A percentile compares a stretch with the other conserved stretches of the same genome.
These are phyloP conservation scores for Phytopythium cucurbitacearum DNA, from an alignment of 352 stramenopile species.

Conservation along the genomic window DNA sequence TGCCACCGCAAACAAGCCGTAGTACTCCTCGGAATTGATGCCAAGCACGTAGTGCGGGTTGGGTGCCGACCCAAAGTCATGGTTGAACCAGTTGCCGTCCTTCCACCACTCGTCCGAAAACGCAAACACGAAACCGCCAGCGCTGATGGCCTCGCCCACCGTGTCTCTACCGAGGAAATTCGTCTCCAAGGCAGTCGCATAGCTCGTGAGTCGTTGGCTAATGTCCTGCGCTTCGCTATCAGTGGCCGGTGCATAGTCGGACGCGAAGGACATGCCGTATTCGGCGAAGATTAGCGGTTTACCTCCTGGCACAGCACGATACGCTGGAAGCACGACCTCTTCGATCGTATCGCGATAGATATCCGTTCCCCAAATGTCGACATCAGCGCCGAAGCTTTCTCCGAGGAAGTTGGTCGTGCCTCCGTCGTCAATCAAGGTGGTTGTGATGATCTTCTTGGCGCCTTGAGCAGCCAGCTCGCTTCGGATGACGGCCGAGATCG, in stretches of 20 bases:
- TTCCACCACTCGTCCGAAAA: constrained; percentile 46
- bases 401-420: constrained; percentile 19
- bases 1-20: constrained; percentile 16
- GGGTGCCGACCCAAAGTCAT: constrained; percentile 18
- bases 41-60: constrained; percentile 25
- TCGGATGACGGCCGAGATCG: constrained; percentile 19
- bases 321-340: constrained; percentile 20
- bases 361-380: constrained; percentile 35
- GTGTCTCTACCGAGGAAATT: constrained; percentile 24
- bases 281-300: constrained; percentile 29
- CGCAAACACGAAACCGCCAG: constrained; percentile 31
- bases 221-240: constrained; percentile 11
- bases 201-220: constrained; percentile 3
- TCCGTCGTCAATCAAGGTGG: constrained; percentile 34
- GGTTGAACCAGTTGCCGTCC: constrained; percentile 15
- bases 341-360: constrained; percentile 29
- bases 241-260: constrained; percentile 11
- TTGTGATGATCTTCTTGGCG: constrained; percentile 30
- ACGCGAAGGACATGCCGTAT: constrained; percentile 32
- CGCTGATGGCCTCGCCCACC: constrained; percentile 22
- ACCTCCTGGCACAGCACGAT: constrained; percentile 15
- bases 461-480: constrained; percentile 12
- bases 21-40: constrained; percentile 30
- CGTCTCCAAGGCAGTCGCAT: constrained; percentile 15
- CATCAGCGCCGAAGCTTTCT: constrained; percentile 22